Base-by-base conservation (phyloP, 805 yeast genomes). In the Hanseniaspora meyeri region DNA sequence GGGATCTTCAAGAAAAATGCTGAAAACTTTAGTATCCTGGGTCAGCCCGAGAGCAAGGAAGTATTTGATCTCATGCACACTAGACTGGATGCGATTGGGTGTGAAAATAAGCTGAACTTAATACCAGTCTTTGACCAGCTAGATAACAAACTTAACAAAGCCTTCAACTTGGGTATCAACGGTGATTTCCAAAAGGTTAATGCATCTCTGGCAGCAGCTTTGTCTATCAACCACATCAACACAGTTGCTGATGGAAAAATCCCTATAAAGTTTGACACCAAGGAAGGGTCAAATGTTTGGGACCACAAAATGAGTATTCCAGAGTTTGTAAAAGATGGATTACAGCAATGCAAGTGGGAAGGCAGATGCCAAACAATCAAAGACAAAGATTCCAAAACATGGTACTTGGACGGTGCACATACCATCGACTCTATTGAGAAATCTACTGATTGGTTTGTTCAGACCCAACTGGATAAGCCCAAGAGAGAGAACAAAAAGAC, bases 341-440 rank as follows among this genome's bases (percentile, higher is more conserved):
- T 91, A 40, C 79, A 75, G 52, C 58, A 69, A 1, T 85, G 95
- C 0, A 71, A 74, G 47, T 93, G 97, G 96, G 93, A 93, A n/a
- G 99, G 99, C 0, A 75, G 99, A 62, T 91, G 97, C 63, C 97
- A 95, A 70, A 75, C 80, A 1, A 68, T 87, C 34, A 59, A 62
- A 6, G 75, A 72, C 27, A 72, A 73, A 29, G 69, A 71, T 16
- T 71, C 72, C 27, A 69, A 83, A 17, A 78, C 77, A n/a, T 93
- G 96, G 95, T 82, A 71, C 60, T 70, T 91, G 16, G 99, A 93
- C 70, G 99, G 99, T 19, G 97, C 98, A 0, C 99, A 93, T 64
- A 93, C 98, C 0, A 71, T 77, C 48, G 99, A 93, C 64, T 86
- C 96, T 58, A 78, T 95, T 27, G 74, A 74, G 34, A 95, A 82